A percentile compares a stretch with the other conserved stretches of the same genome.
Conservation (phyloP, 345 rosid genomes). For the Pelargonium nanum region DNA sequence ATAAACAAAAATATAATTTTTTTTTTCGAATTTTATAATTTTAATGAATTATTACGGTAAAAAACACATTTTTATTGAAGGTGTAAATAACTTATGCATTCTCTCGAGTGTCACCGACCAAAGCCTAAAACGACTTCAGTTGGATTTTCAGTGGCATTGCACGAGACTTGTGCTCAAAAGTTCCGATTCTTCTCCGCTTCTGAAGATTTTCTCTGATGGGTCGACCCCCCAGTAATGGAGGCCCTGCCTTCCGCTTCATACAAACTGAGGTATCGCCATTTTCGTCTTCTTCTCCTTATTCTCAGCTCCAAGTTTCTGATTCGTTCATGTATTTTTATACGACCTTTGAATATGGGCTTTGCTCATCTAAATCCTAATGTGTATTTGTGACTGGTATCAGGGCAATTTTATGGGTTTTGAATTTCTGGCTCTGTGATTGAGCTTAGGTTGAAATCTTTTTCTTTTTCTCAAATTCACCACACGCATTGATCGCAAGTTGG, state of each 20-base stretch:
- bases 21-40: no score
- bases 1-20: no score
- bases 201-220: conserved; percentile 40
- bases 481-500: not conserved
- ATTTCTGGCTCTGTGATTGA: not conserved
- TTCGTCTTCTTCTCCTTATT: not conserved
- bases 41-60: no score
- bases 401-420: not conserved
- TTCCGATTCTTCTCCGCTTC: not conserved
- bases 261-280: conserved; percentile 45
- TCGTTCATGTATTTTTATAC: not conserved
- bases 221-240: conserved; percentile 93
- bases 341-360: not conserved
- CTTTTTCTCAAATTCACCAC: not conserved
- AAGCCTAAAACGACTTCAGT: no score
- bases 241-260: conserved; percentile 91
- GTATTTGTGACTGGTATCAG: not conserved
- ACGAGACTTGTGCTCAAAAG: not conserved
- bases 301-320: not conserved
- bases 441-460: not conserved
- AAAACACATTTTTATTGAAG: no score
- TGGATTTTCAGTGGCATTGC: no score
- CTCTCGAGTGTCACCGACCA: no score
- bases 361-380: not conserved
- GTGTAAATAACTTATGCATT: no score